Conservation (phyloP, 2,329 filamentous ascomycete genomes). For the Pseudocercospora fijiensis region DNA sequence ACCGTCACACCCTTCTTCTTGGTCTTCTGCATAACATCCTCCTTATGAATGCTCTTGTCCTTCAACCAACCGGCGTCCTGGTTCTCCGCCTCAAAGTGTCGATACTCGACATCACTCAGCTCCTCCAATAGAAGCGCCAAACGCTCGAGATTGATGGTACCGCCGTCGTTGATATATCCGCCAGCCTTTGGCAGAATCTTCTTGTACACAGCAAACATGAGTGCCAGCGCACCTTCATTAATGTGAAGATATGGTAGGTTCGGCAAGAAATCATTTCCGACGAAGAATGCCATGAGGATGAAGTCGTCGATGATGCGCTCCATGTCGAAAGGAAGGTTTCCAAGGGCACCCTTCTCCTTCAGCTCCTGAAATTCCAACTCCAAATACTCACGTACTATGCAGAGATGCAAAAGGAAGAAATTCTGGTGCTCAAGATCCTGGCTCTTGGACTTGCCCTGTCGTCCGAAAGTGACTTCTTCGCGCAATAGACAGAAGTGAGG, state of each 20-base stretch:
- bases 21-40: slow-evolving; percentile 63
- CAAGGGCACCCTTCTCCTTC: slow-evolving; percentile 66
- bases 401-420: slow-evolving; percentile 95
- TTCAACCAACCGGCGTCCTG: slow-evolving; percentile 89
- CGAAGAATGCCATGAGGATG: slow-evolving; percentile 98
- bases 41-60: slow-evolving; percentile 73
- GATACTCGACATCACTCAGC: slow-evolving; percentile 81
- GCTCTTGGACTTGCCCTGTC: slow-evolving; percentile 80
- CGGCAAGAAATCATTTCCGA: slow-evolving; percentile 97
- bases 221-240: slow-evolving; percentile 92
- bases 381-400: slow-evolving; percentile 94
- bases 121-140: slow-evolving; percentile 76
- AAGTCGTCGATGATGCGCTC: slow-evolving; percentile 98
- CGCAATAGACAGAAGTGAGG: slow-evolving; percentile 96
- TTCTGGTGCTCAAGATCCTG: slow-evolving; percentile 98
- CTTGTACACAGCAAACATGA: slow-evolving; percentile 98
- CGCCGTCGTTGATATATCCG: slow-evolving; percentile 95
- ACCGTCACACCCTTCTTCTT: slow-evolving; percentile 64
- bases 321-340: slow-evolving; percentile 78
- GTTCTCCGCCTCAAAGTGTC: slow-evolving; percentile 90
- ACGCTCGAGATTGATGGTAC: slow-evolving; percentile 82
- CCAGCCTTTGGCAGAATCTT: slow-evolving; percentile 79
- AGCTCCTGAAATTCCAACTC: slow-evolving; percentile 96
- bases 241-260: slow-evolving; percentile 96
- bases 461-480: slow-evolving; percentile 96